A percentile compares a stretch with the other conserved stretches of the same genome.
Evolutionary conservation across 1,139 yeast genomes (phyloP).

Genomic region (Yamadazyma buinensis): DNA sequence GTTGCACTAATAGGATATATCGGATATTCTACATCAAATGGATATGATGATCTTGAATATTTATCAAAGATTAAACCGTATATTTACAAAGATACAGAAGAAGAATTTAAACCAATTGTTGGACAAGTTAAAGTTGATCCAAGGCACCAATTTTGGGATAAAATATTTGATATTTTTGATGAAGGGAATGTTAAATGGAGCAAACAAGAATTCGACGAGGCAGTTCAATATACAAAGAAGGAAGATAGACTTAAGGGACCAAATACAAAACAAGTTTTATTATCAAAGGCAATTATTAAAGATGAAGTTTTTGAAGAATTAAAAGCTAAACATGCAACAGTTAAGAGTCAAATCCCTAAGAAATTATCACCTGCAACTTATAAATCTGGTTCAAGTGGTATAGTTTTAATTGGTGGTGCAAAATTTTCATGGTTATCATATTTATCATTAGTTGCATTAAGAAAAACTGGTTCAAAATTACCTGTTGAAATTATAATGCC

Average conservation of each 20-base stretch:
- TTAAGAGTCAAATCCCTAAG: slow-evolving; percentile 23
- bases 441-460: slow-evolving; percentile 28
- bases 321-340: slow-evolving; percentile 21
- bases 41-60: slow-evolving; percentile 5
- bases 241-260: slow-evolving; percentile 22
- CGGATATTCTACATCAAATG: slow-evolving; percentile 3
- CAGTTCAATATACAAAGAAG: slow-evolving; percentile 22
- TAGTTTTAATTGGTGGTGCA: slow-evolving; percentile 39
- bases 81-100: slow-evolving; percentile 5
- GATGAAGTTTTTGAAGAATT: slow-evolving; percentile 22
- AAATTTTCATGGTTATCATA: slow-evolving; percentile 39
- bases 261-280: slow-evolving; percentile 24
- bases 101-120: slow-evolving; percentile 13
- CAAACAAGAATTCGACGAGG: slow-evolving; percentile 15
- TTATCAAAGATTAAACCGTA: slow-evolving; percentile 6
- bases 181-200: slow-evolving; percentile 14
- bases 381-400: slow-evolving; percentile 25
- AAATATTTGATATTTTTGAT: slow-evolving; percentile 18
- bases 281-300: slow-evolving; percentile 27
- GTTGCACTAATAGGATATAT: slow-evolving; percentile 1
- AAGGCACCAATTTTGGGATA: slow-evolving; percentile 22
- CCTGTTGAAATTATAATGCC: slow-evolving; percentile 41
- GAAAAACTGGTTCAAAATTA: slow-evolving; percentile 32
- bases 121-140: slow-evolving; percentile 14
- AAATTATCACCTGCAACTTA: slow-evolving; percentile 23